Evolutionary conservation across 495 filamentous ascomycete species (phyloP), one percentile per base, ranked within the genome.

Genomic region (Penicillium longicatenatum): DNA sequence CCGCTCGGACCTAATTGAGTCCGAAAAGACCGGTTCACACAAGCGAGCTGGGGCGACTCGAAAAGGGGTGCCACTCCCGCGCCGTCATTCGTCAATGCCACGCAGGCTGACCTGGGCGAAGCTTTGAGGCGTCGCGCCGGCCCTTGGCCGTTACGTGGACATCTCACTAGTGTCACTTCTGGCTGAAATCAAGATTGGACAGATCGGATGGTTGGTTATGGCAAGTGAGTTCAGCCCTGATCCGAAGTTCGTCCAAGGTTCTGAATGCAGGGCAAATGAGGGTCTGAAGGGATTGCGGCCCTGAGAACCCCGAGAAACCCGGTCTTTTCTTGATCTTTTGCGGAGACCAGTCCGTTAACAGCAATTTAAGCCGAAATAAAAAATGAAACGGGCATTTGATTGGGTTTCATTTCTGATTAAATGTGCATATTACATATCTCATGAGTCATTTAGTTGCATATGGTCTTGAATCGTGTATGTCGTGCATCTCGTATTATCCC

Each of bases 71-170:
- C 21, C 45, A 30, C 24, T 16, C 4, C 2, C 8, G 4, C 4
- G 29, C 45, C 24, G 24, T 52, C 3, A 57, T 57, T 57, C 39
- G 55, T 26, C 33, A 3, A 51, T n/a, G 16, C 4, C 39, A 16
- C n/a, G 30, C 3, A 45, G 24, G 16, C 14, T 24, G 10, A 22
- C 16, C 11, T n/a, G 12, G 41, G 19, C 29, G 55, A 57, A 57
- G 54, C 55, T 57, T 44, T 35, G 48, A 6, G 55, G 55, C 47
- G 29, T 44, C 26, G 39, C n/a, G 22, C 54, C 46, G 6, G 54
- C n/a, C n/a, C 54, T 37, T 29, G 29, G 46, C 9, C 46, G 46
- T 49, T 19, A 31, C 22, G 46, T 49, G 46, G 46, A 49, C 21
- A 30, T 14, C 29, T 48, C 5, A 17, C 22, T 48, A 48, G 22